Evolutionary conservation across 2,329 filamentous ascomycete genomes (phyloP), one percentile per base, ranked within the genome.

Genomic region (Ascochyta clinopodiicola): DNA sequence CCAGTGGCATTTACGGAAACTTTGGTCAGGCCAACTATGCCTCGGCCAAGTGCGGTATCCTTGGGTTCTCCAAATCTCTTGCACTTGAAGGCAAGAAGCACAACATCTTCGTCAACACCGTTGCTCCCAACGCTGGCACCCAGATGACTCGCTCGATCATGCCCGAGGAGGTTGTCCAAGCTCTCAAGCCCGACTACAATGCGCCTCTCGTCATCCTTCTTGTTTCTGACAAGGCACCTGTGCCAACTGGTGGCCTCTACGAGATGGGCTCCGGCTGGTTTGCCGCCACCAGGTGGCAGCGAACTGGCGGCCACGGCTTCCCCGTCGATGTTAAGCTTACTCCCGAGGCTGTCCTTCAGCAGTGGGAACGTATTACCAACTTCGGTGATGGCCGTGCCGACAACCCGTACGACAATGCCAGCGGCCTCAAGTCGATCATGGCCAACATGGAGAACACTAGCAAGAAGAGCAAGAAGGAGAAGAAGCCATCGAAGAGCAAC

Each of bases 1-100:
- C 95, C 44, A 96, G 90, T 68, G 95, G 95, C 78, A 96, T 99
- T 77, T 99, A 99, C 76, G 95, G 95, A 68, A 99, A 97, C 85
- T 99, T 99, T 75, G 95, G 95, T 61, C 95, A 99, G 80, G 91
- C 94, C 71, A 99, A 99, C 84, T 99, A 99, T 78, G 86, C 95
- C 60, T 91, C 94, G 42, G 74, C 79, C 36, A 78, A 77, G 63
- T 75, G 61, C 66, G 95, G 91, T 79, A 98, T 99, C 64, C 88
- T 99, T 37, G 95, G 95, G 59, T 92, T 99, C 82, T 96, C 93
- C 36, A 90, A 92, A 67, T 91, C 95, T 45, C 86, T 99, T 51
- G 95, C 95, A 46, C 84, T 95, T 44, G 95, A 99, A 80, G 95
- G 95, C 69, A 85, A 86, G 73, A 98, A 98, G 83, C 92, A 99